Percentiles rank a stretch among this genome's conserved stretches.
Evolutionary conservation across 345 rosid genomes (phyloP).

Genomic region (Salix udensis): DNA sequence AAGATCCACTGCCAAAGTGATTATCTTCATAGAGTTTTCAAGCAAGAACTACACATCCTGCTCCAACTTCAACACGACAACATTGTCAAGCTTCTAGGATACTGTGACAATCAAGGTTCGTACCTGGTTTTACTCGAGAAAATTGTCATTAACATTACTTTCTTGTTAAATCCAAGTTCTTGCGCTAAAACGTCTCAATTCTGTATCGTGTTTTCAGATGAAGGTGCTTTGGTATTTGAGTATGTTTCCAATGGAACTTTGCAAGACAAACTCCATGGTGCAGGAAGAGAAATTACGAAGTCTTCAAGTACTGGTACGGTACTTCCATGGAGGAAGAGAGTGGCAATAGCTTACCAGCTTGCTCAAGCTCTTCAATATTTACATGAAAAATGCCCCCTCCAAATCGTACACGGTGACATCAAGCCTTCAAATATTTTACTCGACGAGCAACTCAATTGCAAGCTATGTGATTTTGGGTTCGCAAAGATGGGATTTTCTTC

Average conservation of each 20-base stretch:
- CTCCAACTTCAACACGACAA: conserved; percentile 59
- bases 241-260: conserved; percentile 65
- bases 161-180: background rate
- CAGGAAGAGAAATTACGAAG: background rate
- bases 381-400: conserved; percentile 68
- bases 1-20: conserved; percentile 61
- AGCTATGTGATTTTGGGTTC: conserved; percentile 85
- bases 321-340: conserved; percentile 61
- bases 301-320: background rate
- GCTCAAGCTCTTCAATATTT: conserved; percentile 71
- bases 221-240: conserved; percentile 74
- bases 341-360: conserved; percentile 60
- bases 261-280: conserved; percentile 58
- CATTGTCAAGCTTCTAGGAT: conserved; percentile 75
- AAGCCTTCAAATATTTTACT: conserved; percentile 75
- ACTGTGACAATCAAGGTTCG: conserved; percentile 61
- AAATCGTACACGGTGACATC: conserved; percentile 77
- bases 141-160: background rate
- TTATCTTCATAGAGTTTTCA: conserved; percentile 57
- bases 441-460: conserved; percentile 60
- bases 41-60: conserved; percentile 70
- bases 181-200: too few species aligned
- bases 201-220: conserved; percentile 30
- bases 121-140: background rate
- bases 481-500: conserved; percentile 87